Evolutionary conservation across 2,329 filamentous ascomycete genomes (phyloP), one percentile per base, ranked within the genome.

Genomic region (Dactylella cylindrospora): DNA sequence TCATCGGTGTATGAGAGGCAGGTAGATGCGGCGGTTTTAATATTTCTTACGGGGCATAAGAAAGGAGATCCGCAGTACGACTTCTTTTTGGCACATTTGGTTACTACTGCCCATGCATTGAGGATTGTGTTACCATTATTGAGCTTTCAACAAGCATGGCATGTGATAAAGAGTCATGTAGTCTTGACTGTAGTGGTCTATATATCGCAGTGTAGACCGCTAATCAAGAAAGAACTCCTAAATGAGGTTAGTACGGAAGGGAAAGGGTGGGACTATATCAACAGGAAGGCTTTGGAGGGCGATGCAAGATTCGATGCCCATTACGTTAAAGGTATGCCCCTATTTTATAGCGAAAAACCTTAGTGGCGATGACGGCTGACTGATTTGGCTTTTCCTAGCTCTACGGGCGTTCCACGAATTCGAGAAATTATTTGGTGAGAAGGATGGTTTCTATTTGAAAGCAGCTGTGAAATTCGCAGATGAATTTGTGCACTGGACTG

Each of bases 81-180:
- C 73, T 91, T 94, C 74, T 88, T 89, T 74, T 73, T 90, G 33
- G 84, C 87, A 3, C 89, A 95, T 70, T 72, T 93, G 5, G 78
- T 98, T 25, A 94, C 88, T 0, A 85, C 86, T 15, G 90, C 85
- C 61, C 90, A 98, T 71, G 91, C 93, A 0, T 81, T 95, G 9
- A 81, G 93, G n/a, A 82, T 95, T 19, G 74, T 98, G 3, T 76
- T 98, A 2, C 88, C 93, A 0, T 73, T 88, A 28, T 75, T 96
- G 8, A 89, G 90, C 0, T 73, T 78, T 10, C 81, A 82, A 68
- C 85, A 84, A 68, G 91, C 95, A 67, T 72, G 89, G 38, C 76
- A 76, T 17, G 75, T 98, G 3, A 78, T 97, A 6, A 79, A 86
- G 31, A 84, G 95, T 71, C 97, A 93, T 90, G 95, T 89, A 87